Base-by-base conservation (phyloP, 2,329 filamentous ascomycete genomes). In the Neurospora sp. region DNA sequence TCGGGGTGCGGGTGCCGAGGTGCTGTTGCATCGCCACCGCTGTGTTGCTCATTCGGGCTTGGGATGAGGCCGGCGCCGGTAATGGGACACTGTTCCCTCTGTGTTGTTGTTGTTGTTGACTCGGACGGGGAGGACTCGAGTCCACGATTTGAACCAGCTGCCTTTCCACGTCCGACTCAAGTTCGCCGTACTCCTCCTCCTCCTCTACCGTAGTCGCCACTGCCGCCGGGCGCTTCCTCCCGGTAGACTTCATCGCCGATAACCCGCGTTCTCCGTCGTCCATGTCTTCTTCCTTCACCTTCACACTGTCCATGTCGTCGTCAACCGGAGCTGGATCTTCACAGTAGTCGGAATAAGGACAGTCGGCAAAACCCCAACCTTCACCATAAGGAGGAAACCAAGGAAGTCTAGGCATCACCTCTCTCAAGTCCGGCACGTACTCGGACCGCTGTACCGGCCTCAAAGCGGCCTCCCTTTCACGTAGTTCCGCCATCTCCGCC, bases 121-220 rank as follows among this genome's bases (percentile, higher is more conserved):
- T 40, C 15, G 28, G 39, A 23, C 8, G 40, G 19, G 15, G 19
- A 41, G 39, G 66, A 70, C 78, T 81, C 46, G 74, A 73, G 67
- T 83, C 81, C 4, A 79, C 75, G 23, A 80, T 75, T n/a, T 72
- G 74, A 23, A 74, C 77, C 70, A 83, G 75, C 70, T 81, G 74
- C 36, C 76, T 74, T 71, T 81, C 82, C 57, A 80, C 80, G n/a
- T 83, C 81, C 8, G 81, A 79, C 17, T 76, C 78, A 4, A 81
- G 40, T 15, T 74, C 71, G n/a, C 80, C 80, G 38, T 75, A 77
- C 19, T 79, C 77, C 1, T 68, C 71, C 67, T 66, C 70, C 67
- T 66, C 70, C 15, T 70, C 40, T 12, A 33, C 52, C 6, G 78
- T 76, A 41, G 73, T 73, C 10, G 75, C 75, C 4, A 74, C 73